Base-by-base conservation (phyloP, 306 rosid genomes). In the Arachis stenosperma region DNA sequence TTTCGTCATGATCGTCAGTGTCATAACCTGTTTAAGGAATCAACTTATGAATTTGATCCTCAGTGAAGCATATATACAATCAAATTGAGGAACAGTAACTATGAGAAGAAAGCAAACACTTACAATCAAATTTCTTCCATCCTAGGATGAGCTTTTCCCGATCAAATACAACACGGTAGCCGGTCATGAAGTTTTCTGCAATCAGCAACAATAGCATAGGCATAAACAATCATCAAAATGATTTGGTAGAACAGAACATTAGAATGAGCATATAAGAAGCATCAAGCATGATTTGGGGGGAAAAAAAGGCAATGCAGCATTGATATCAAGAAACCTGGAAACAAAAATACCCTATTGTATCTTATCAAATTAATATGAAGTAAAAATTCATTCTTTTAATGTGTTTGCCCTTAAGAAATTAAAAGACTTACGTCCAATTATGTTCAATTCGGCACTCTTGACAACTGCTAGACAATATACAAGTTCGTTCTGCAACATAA, bases 101-200 rank as follows among this genome's bases (percentile, higher is more conserved):
- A 29, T 30, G 50, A 77, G 68, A 70, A 30, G 82, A 76, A 67
- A 77, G 41, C 41, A 71, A 66, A 69, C 61, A 84, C 93, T 68
- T 78, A 90, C 98, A 88, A 67, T 91, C 89, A 80, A 70, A 89
- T 81, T 93, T 88, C 87, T 84, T 91, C 96, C 98, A 93, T 80
- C 98, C 97, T 79, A 93, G 36, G 54, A 79, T 66, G 65, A 88
- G 82, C 78, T 84, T 91, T 83, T 93, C 96, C 41, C 98, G 83
- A 80, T 91, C 96, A 83, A 89, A 93, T 73, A 93, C 89, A 29
- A 93, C 91, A 11, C 66, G 90, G 86, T 93, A 85, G 70, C 97
- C 97, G 8, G 96, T 84, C 98, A 93, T 91, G 76, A 88, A 93
- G 86, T 93, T 93, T 84, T 91, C 98, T 93, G 94, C 76, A 79